phyloP scores from a whole-genome alignment of 169 alveolate genomes.

The Plasmodium berghei region DNA sequence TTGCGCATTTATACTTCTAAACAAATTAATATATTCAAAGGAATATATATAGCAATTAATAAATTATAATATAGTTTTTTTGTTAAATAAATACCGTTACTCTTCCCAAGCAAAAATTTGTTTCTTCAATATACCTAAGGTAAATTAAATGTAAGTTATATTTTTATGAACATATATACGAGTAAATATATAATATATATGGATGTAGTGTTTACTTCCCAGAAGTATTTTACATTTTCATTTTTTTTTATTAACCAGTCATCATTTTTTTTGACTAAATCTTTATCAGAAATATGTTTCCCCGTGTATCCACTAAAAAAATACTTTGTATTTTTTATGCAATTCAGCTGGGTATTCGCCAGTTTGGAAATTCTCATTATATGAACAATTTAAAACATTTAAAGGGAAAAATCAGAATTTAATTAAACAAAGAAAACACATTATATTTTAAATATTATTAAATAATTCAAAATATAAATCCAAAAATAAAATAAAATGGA shows the following conservation, averaged over 20 bases:
- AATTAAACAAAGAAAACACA: background rate
- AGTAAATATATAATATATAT: background rate
- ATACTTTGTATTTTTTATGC: slow-evolving; percentile 15
- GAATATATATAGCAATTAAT: background rate
- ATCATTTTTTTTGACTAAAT: slow-evolving; percentile 89
- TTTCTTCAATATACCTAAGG: slow-evolving; percentile 89
- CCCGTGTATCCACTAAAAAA: slow-evolving; percentile 86
- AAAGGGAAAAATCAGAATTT: background rate
- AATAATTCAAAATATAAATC: too few relatives aligned
- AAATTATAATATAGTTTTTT: slow-evolving; percentile 8
- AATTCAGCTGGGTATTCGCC: slow-evolving; percentile 28
- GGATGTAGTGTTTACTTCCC: background rate
- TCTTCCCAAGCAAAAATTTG: slow-evolving; percentile 94
- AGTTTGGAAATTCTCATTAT: slow-evolving; percentile 50
- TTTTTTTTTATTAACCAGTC: slow-evolving; percentile 86
- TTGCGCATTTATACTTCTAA: background rate
- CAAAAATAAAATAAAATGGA: too few relatives aligned
- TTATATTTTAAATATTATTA: background rate
- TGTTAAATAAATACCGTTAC: slow-evolving; percentile 83
- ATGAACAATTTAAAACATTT: background rate
- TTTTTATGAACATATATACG: slow-evolving; percentile 6
- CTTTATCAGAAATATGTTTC: slow-evolving; percentile 88
- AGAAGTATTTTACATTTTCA: background rate
- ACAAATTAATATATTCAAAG: slow-evolving; percentile 6
- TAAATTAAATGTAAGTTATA: background rate